Percentiles rank a stretch among this genome's conserved stretches.
These are phyloP conservation scores for Fonsecaea pugnacius DNA, from an alignment of 2,329 filamentous ascomycete genomes.

Conservation along the genomic window DNA sequence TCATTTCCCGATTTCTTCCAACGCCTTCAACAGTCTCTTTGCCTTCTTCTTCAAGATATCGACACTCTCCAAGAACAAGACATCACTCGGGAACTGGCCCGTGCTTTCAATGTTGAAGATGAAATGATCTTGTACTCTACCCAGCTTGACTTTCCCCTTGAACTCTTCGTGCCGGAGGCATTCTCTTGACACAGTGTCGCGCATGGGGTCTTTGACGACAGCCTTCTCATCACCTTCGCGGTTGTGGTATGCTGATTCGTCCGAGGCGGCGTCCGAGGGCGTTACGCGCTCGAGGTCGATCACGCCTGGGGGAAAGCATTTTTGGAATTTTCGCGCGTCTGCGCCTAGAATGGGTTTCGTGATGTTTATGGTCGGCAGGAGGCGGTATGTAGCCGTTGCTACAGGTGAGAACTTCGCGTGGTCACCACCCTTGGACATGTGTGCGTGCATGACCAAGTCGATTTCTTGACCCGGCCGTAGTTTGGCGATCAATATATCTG, in stretches of 20 bases:
- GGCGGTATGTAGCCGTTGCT: slow-evolving; percentile 88
- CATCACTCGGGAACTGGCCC: slow-evolving; percentile 92
- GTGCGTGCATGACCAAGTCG: slow-evolving; percentile 84
- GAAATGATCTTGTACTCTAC: slow-evolving; percentile 89
- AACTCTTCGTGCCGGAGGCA: slow-evolving; percentile 91
- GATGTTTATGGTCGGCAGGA: slow-evolving; percentile 87
- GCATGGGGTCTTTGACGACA: slow-evolving; percentile 84
- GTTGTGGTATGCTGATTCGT: slow-evolving; percentile 70
- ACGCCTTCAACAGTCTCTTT: slow-evolving; percentile 50
- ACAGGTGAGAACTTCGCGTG: slow-evolving; percentile 98
- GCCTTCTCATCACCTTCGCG: slow-evolving; percentile 82
- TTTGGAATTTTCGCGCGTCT: slow-evolving; percentile 85
- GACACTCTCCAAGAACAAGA: slow-evolving; percentile 88
- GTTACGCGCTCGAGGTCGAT: slow-evolving; percentile 78
- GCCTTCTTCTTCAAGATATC: slow-evolving; percentile 86
- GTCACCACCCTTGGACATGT: slow-evolving; percentile 91
- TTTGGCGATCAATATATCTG: slow-evolving; percentile 93
- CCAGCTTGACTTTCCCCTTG: slow-evolving; percentile 91
- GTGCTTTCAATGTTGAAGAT: slow-evolving; percentile 96
- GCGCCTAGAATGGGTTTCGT: slow-evolving; percentile 78
- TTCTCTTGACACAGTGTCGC: slow-evolving; percentile 93
- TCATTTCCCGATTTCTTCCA: slow-evolving; percentile 49
- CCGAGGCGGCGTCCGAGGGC: slow-evolving; percentile 63
- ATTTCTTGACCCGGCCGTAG: slow-evolving; percentile 88
- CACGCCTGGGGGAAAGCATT: slow-evolving; percentile 87